Percentiles rank a stretch among this genome's conserved stretches.
Evolutionary conservation across 2,329 filamentous ascomycete genomes (phyloP).

Genomic region (Microsporum canis): DNA sequence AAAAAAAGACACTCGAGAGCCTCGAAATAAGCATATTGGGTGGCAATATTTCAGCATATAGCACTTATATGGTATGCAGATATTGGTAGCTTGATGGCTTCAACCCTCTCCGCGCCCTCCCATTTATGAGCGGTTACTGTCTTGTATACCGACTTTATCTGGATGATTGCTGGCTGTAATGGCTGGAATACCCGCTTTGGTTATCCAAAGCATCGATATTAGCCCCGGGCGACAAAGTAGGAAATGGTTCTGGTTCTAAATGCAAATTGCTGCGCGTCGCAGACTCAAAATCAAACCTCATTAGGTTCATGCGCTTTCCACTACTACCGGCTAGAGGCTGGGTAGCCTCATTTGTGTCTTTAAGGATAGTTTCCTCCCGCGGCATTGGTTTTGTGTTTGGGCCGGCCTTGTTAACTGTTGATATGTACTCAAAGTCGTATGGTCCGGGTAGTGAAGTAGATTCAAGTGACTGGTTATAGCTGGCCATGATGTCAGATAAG

Average conservation of each 20-base stretch:
- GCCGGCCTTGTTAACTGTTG: neutral
- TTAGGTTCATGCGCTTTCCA: neutral
- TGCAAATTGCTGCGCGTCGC: neutral
- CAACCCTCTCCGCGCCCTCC: too few species aligned
- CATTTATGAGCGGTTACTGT: too few species aligned
- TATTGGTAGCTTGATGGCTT: too few species aligned
- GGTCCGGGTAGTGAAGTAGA: neutral
- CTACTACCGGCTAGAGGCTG: neutral
- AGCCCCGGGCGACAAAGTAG: neutral
- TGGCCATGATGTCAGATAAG: neutral
- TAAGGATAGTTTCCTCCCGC: neutral
- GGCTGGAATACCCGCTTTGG: conserved; percentile 10
- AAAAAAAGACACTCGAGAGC: too few species aligned
- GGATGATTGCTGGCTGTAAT: neutral
- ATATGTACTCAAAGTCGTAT: neutral
- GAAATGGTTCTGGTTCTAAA: conserved; percentile 11
- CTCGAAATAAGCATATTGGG: too few species aligned
- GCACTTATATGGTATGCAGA: too few species aligned
- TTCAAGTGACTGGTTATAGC: neutral
- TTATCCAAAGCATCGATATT: neutral
- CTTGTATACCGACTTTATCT: neutral
- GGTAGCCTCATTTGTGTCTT: neutral
- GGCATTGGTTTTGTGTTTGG: neutral
- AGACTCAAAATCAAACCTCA: conserved; percentile 12
- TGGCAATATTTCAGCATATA: too few species aligned